Evolutionary conservation across 768 basidiomycete species (phyloP).

Genomic region (Serendipita sp.): DNA sequence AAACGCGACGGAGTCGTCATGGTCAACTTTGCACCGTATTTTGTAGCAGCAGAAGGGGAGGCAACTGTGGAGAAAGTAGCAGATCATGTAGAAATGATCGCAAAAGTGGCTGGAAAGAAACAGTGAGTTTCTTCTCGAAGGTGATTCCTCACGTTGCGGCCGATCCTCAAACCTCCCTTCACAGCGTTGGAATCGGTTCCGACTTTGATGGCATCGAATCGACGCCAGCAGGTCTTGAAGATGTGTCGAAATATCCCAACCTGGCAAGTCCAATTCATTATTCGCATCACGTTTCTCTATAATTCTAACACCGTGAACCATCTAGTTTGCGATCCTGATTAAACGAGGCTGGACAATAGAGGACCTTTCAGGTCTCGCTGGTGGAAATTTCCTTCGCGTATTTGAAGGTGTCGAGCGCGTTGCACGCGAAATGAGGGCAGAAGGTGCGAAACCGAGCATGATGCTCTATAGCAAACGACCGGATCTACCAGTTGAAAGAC

Average conservation of each 20-base stretch:
- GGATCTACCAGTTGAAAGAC: constrained; percentile 33
- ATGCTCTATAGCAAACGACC: constrained; percentile 62
- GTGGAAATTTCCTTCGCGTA: constrained; percentile 73
- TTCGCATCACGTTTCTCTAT: background rate
- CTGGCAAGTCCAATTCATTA: constrained; percentile 31
- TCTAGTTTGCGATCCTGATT: constrained; percentile 71
- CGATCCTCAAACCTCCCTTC: background rate
- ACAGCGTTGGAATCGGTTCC: constrained; percentile 67
- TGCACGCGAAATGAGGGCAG: constrained; percentile 41
- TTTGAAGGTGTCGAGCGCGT: constrained; percentile 60
- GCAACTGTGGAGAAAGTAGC: constrained; percentile 62
- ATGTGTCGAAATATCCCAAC: constrained; percentile 76
- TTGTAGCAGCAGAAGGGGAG: constrained; percentile 44
- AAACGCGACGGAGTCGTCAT: constrained; percentile 77
- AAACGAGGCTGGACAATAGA: constrained; percentile 70
- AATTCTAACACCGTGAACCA: constrained; percentile 4
- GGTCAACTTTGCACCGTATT: constrained; percentile 73
- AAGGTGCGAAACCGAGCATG: constrained; percentile 38
- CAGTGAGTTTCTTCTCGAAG: constrained; percentile 32
- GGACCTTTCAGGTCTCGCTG: constrained; percentile 69
- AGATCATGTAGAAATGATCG: constrained; percentile 80
- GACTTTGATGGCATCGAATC: constrained; percentile 65
- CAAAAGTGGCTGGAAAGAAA: constrained; percentile 46
- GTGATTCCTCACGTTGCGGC: too few species aligned
- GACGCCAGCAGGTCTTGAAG: constrained; percentile 65